These are phyloP conservation scores for Globisporangium spinosum DNA, from an alignment of 352 stramenopile species.

Conservation along the genomic window DNA sequence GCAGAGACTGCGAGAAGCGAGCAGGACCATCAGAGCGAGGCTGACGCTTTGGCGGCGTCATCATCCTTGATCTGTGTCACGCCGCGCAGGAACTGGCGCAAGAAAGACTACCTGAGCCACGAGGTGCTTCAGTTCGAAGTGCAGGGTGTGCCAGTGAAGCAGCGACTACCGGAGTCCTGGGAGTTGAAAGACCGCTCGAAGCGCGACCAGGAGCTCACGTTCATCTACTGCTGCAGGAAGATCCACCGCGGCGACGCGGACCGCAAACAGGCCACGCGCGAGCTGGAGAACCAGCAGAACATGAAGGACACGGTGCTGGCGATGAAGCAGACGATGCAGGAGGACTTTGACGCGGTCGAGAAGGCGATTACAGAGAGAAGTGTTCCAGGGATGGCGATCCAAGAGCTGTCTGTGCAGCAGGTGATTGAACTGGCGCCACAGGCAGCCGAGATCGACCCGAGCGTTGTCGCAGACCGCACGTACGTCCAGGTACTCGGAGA, in stretches of 20 bases:
- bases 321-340: slow-evolving; percentile 20
- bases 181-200: slow-evolving; percentile 3
- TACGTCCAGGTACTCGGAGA: slow-evolving; percentile 35
- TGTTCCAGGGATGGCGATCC: not conserved
- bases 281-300: slow-evolving; percentile 2
- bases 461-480: slow-evolving; percentile 10
- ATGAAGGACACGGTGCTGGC: slow-evolving; percentile 18
- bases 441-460: slow-evolving; percentile 21
- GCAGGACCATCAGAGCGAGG: not conserved
- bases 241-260: not conserved
- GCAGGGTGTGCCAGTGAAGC: slow-evolving; percentile 24
- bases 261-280: not conserved
- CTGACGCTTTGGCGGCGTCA: not conserved
- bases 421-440: slow-evolving; percentile 14
- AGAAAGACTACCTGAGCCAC: slow-evolving; percentile 52
- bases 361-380: slow-evolving; percentile 6
- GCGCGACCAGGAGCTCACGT: slow-evolving; percentile 27
- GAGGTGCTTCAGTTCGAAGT: slow-evolving; percentile 28
- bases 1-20: slow-evolving; percentile 15
- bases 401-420: slow-evolving; percentile 18
- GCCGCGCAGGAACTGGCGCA: slow-evolving; percentile 61
- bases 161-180: not conserved
- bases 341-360: slow-evolving; percentile 16
- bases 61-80: slow-evolving; percentile 40
- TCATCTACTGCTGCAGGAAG: slow-evolving; percentile 34